phyloP scores from a whole-genome alignment of 2,329 filamentous ascomycete genomes.

The Fusarium nurragi region DNA sequence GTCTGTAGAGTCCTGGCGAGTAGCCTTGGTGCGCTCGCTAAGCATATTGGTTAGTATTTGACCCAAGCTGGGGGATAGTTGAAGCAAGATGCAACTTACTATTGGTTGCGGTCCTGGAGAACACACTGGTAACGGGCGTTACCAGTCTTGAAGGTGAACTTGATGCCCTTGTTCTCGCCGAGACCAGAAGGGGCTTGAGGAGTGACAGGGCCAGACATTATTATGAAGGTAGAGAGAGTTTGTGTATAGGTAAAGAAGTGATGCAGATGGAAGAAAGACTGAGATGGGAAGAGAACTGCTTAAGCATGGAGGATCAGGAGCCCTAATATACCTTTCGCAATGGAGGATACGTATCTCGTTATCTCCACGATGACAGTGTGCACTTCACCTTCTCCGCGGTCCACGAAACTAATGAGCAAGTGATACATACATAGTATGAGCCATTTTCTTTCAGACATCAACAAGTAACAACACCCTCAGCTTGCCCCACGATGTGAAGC shows the following conservation, averaged over 20 bases:
- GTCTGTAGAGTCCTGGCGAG: slow-evolving; percentile 50
- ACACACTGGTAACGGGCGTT: slow-evolving; percentile 52
- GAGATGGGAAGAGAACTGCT: background rate
- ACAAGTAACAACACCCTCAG: slow-evolving; percentile 34
- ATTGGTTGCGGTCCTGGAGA: slow-evolving; percentile 55
- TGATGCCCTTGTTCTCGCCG: slow-evolving; percentile 54
- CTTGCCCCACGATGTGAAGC: slow-evolving; percentile 44
- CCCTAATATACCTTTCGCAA: slow-evolving; percentile 42
- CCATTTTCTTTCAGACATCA: background rate
- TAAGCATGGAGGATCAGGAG: slow-evolving; percentile 6
- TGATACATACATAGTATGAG: slow-evolving; percentile 38
- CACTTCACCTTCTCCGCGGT: slow-evolving; percentile 20
- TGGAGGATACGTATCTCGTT: slow-evolving; percentile 41
- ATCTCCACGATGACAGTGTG: slow-evolving; percentile 18
- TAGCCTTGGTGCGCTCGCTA: slow-evolving; percentile 55
- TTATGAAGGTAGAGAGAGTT: slow-evolving; percentile 22
- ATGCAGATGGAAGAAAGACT: background rate
- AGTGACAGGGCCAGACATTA: slow-evolving; percentile 38
- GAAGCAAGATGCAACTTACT: slow-evolving; percentile 49
- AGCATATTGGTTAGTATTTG: slow-evolving; percentile 24
- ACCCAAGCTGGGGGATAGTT: background rate
- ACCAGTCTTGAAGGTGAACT: slow-evolving; percentile 59
- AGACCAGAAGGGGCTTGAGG: slow-evolving; percentile 38
- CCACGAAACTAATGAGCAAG: slow-evolving; percentile 42
- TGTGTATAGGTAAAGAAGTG: slow-evolving; percentile 11